Evolutionary conservation across 768 basidiomycete genomes (phyloP), one percentile per base, ranked within the genome.

Genomic region (Agaricus bisporus): DNA sequence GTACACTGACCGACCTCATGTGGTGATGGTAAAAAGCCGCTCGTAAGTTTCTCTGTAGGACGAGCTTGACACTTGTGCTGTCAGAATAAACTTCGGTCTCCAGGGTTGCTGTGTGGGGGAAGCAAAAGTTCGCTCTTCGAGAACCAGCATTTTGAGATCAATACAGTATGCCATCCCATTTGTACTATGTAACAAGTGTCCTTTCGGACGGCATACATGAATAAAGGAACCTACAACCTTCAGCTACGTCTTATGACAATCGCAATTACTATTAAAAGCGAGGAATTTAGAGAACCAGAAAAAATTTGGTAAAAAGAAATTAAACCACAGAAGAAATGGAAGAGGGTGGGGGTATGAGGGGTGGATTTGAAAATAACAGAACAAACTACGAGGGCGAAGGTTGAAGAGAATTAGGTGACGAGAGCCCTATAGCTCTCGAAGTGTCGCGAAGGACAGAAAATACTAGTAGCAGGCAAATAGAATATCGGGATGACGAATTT

Each of bases 391-490:
- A 43, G 50, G 43, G 54, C 11, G 45, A 56, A 51, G 20, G 26
- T 45, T 28, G 20, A 55, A 56, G 49, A 48, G 26, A 38, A 45
- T 39, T 15, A 44, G 35, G 41, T 18, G 25, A 48, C 41, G 50
- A 42, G 28, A 50, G 38, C 49, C 20, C 41, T 41, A 37, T 41
- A 50, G 39, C 38, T 17, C 48, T 48, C 32, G 44, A 17, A 41
- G 32, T 7, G 18, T 32, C 44, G 22, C 17, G n/a, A 28, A 37
- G 42, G 49, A 36, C 14, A 32, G 48, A 47, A 29, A 22, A 22
- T 26, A 53, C 32, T 54, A 48, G 48, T 45, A 47, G 51, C 56
- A 49, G 51, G 36, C 43, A 58, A 42, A 55, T 49, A 58, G 42
- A 5, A 29, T 49, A 55, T 43, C 22, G 22, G 22, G 48, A 41